phyloP scores from a whole-genome alignment of 2,329 filamentous ascomycete species.

The Fusarium bulbicola region DNA sequence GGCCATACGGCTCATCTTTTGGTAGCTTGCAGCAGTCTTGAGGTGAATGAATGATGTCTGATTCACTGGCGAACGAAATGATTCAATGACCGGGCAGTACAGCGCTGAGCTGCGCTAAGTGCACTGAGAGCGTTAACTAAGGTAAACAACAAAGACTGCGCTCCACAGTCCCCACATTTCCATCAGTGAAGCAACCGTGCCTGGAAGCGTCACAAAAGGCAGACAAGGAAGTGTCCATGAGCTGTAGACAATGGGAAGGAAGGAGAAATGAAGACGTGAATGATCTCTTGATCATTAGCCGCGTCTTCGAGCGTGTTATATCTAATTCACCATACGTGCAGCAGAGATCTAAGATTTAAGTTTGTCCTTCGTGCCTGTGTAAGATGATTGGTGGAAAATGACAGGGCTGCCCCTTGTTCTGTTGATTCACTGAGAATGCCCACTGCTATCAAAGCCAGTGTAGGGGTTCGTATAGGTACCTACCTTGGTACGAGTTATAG shows the following conservation, averaged over 20 bases:
- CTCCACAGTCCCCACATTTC: neutral
- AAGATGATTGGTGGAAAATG: neutral
- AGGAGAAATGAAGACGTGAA: rapidly evolving
- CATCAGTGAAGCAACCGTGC: neutral
- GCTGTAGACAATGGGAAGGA: rapidly evolving
- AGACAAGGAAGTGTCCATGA: neutral
- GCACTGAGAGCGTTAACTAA: neutral
- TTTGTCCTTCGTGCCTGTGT: neutral
- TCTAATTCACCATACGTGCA: rapidly evolving
- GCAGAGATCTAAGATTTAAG: rapidly evolving
- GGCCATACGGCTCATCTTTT: neutral
- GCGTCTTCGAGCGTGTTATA: rapidly evolving
- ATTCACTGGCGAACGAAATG: neutral
- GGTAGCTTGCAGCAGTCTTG: too few species aligned
- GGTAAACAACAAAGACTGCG: neutral
- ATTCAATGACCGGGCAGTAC: neutral
- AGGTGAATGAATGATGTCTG: neutral
- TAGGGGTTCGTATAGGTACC: rapidly evolving
- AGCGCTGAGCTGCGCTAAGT: too few species aligned
- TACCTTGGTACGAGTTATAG: too few species aligned
- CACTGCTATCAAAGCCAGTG: neutral
- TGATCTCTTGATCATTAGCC: rapidly evolving
- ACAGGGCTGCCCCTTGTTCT: neutral
- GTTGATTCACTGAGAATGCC: neutral
- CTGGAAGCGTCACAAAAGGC: rapidly evolving